Base-by-base conservation (phyloP, 345 rosid species). In the Brassica incana region DNA sequence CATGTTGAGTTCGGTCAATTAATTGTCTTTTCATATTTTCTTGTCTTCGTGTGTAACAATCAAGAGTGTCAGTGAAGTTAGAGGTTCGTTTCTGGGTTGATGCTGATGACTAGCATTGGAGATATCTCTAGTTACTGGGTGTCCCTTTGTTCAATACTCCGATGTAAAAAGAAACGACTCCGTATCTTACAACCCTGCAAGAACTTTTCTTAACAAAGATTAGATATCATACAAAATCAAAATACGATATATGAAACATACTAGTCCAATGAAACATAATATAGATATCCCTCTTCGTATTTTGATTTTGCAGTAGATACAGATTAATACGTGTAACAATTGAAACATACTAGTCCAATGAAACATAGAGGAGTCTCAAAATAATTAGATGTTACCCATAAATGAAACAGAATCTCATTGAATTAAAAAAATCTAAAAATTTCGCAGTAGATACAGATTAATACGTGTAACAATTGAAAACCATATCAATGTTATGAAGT, bases 51-150 rank as follows among this genome's bases (percentile, higher is more conserved):
- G 81, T 71, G 72, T 71, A 64, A 71, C 81, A 77, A 71, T 52
- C 71, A 63, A 54, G 72, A 65, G 67, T 63, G 62, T 58, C 67
- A 10, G 81, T 78, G 9, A 50, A 52, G 15, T 33, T 78, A 64
- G 72, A 43, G 50, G 16, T 38, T 56, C 65, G 66, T 72, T 65
- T 56, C 29, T 72, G 68, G 77, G 72, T 58, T 72, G 73, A 66
- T 65, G 61, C 58, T 64, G 60, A 65, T 48, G 56, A 48, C 76
- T 77, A 14, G 32, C 65, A 33, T 33, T 33, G 54, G 80, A 50
- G 66, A 63, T 64, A 20, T 54, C 54, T 64, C 45, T 56, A 40
- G 58, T 78, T 36, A 7, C 43, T 36, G 43, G 43, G 43, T 36
- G 43, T 36, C 43, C 43, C 43, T 36, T 36, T 36, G 2, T 36